phyloP scores from a whole-genome alignment of 2,329 filamentous ascomycete genomes.

The Tolypocladium ophioglossoides region DNA sequence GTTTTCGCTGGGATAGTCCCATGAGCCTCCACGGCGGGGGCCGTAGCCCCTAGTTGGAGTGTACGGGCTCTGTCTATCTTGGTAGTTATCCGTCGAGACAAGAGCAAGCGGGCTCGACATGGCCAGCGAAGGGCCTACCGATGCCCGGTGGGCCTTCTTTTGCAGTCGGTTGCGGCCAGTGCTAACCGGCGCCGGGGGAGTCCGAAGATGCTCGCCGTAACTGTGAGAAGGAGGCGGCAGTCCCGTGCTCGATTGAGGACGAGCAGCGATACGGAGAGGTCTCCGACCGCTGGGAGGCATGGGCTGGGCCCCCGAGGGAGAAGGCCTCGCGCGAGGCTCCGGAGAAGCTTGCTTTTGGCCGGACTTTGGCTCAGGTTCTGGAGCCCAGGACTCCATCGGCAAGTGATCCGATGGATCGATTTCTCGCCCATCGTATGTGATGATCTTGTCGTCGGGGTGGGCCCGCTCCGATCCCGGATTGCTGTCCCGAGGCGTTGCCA shows the following conservation, averaged over 20 bases:
- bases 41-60: conserved; percentile 16
- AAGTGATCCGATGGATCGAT: conserved; percentile 75
- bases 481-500: conserved; percentile 25
- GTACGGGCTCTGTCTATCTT: conserved; percentile 29
- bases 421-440: conserved; percentile 64
- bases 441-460: conserved; percentile 57
- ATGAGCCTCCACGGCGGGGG: conserved; percentile 36
- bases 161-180: conserved; percentile 50
- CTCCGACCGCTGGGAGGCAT: conserved; percentile 40
- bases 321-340: conserved; percentile 29
- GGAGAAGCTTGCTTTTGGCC: conserved; percentile 13
- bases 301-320: conserved; percentile 42
- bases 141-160: conserved; percentile 45
- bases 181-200: conserved; percentile 19
- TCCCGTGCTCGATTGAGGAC: conserved; percentile 37
- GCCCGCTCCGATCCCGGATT: conserved; percentile 25
- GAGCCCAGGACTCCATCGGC: conserved; percentile 67
- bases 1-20: conserved; percentile 44
- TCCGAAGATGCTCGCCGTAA: conserved; percentile 21
- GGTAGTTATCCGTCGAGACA: conserved; percentile 39
- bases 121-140: conserved; percentile 24
- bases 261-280: conserved; percentile 36
- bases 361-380: conserved; percentile 53
- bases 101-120: conserved; percentile 41
- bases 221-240: conserved; percentile 18